phyloP scores from a whole-genome alignment of 192 early-diverging fungal genomes.

The Gaertneriomyces semiglobifer region DNA sequence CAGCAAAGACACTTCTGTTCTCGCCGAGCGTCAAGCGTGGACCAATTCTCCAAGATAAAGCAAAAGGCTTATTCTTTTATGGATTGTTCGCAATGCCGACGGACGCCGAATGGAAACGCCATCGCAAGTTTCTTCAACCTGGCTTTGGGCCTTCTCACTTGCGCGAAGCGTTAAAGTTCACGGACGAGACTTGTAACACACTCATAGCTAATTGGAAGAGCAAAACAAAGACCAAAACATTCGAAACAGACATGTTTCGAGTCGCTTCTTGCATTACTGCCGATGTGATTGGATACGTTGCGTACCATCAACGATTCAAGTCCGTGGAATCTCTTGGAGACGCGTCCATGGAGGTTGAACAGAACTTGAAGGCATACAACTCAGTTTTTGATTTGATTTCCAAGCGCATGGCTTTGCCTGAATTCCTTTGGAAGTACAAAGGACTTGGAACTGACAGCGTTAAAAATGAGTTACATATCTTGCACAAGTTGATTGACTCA shows the following conservation, averaged over 20 bases:
- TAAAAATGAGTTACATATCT: too few species aligned
- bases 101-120: conserved; percentile 45
- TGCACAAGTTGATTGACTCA: not conserved
- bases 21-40: too few species aligned
- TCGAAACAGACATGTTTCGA: too few species aligned
- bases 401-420: too few species aligned
- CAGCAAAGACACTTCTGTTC: too few species aligned
- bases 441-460: not conserved
- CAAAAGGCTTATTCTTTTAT: conserved; percentile 24
- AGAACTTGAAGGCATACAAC: too few species aligned
- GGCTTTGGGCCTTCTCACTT: conserved; percentile 51
- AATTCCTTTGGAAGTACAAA: conserved; percentile 6
- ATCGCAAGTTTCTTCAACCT: conserved; percentile 50
- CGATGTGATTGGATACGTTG: conserved; percentile 1
- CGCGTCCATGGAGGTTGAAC: too few species aligned
- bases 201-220: too few species aligned
- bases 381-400: too few species aligned
- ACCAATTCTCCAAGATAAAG: too few species aligned
- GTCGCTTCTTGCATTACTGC: not conserved
- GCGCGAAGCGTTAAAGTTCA: conserved; percentile 6
- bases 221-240: too few species aligned
- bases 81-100: conserved; percentile 38
- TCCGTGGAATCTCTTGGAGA: not conserved
- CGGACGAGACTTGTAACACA: too few species aligned
- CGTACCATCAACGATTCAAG: not conserved